A percentile compares a stretch with the other conserved stretches of the same genome.
phyloP scores from a whole-genome alignment of 805 yeast genomes.

The Kuraishia ogatae region DNA sequence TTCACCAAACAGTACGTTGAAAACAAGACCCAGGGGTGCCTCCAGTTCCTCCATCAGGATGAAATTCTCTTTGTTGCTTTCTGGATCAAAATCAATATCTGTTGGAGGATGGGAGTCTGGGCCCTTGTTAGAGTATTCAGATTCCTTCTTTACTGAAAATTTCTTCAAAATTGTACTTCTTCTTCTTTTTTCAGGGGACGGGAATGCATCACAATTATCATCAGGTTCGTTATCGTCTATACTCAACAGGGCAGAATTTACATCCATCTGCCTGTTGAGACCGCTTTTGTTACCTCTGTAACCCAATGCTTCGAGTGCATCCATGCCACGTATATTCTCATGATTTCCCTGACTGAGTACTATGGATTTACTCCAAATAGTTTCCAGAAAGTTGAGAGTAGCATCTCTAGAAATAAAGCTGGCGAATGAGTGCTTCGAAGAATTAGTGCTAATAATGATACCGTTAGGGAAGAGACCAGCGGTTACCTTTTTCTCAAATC shows the following conservation, averaged over 20 bases:
- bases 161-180: slow-evolving; percentile 8
- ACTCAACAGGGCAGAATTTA: slow-evolving; percentile 6
- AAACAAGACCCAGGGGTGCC: slow-evolving; percentile 76
- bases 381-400: slow-evolving; percentile 60
- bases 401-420: slow-evolving; percentile 79
- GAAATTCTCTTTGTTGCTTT: slow-evolving; percentile 38
- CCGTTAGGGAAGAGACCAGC: slow-evolving; percentile 92
- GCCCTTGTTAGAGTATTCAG: slow-evolving; percentile 45
- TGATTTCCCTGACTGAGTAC: slow-evolving; percentile 18
- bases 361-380: slow-evolving; percentile 52
- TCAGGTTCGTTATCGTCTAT: slow-evolving; percentile 14
- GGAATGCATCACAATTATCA: slow-evolving; percentile 11
- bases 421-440: slow-evolving; percentile 70
- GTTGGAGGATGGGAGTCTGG: slow-evolving; percentile 61
- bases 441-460: slow-evolving; percentile 50
- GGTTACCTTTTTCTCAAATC: slow-evolving; percentile 74
- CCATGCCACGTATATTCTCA: slow-evolving; percentile 15
- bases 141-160: slow-evolving; percentile 28
- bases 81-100: slow-evolving; percentile 31
- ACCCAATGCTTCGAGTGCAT: background rate
- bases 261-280: background rate
- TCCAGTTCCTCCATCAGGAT: slow-evolving; percentile 33
- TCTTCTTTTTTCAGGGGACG: slow-evolving; percentile 5
- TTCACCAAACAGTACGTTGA: slow-evolving; percentile 61
- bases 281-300: slow-evolving; percentile 6